These are phyloP conservation scores for Periconia sp. DNA, from an alignment of 2,329 filamentous ascomycete species.

Conservation along the genomic window DNA sequence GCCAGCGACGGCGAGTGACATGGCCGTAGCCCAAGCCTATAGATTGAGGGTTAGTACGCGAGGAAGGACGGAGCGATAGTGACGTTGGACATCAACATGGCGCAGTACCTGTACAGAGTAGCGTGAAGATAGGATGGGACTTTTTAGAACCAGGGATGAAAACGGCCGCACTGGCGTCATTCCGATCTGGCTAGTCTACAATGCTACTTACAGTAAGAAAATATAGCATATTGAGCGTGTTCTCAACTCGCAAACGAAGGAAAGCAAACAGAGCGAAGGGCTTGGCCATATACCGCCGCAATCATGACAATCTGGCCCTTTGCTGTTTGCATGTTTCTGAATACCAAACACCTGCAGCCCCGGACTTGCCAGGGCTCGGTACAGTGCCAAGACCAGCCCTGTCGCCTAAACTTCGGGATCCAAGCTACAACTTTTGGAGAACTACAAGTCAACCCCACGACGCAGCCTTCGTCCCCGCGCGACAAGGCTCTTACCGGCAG, in stretches of 20 bases:
- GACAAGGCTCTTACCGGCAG: constrained; percentile 22
- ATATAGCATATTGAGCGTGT: constrained; percentile 19
- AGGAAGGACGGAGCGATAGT: too few relatives aligned
- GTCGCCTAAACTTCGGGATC: constrained; percentile 28
- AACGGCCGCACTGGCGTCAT: constrained; percentile 33
- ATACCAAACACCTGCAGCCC: constrained; percentile 1
- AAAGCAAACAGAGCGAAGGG: not conserved
- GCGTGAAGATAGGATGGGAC: constrained; percentile 28
- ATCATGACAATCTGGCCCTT: constrained; percentile 2
- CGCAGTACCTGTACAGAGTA: constrained; percentile 31
- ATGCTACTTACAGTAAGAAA: constrained; percentile 27
- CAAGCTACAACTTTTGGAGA: constrained; percentile 24
- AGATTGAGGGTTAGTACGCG: constrained; percentile 27
- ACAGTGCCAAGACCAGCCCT: constrained; percentile 35
- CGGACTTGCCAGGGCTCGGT: constrained; percentile 1
- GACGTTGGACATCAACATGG: too few relatives aligned
- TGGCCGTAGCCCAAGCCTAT: constrained; percentile 44
- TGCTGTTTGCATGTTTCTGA: not conserved
- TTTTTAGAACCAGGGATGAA: constrained; percentile 36
- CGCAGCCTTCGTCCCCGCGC: constrained; percentile 10
- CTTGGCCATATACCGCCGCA: too few relatives aligned
- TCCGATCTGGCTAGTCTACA: constrained; percentile 34
- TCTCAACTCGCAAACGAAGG: not conserved
- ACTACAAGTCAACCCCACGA: constrained; percentile 18
- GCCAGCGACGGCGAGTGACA: constrained; percentile 43